These are phyloP conservation scores for Fusarium albosuccineum DNA, from an alignment of 2,329 filamentous ascomycete species.

Conservation along the genomic window DNA sequence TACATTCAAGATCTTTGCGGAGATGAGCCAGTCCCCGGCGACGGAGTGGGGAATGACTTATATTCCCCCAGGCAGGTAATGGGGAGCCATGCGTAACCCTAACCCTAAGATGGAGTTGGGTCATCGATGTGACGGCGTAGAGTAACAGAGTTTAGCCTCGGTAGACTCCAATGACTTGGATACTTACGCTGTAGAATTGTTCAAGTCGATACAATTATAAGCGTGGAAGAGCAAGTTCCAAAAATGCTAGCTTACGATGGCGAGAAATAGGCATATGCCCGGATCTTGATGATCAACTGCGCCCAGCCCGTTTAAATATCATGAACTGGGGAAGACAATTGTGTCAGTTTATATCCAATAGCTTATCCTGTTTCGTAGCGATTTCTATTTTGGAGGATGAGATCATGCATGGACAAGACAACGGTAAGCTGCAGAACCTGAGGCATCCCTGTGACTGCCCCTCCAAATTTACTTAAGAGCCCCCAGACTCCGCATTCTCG, in stretches of 20 bases:
- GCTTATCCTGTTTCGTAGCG: no score
- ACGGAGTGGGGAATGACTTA: conserved; percentile 13
- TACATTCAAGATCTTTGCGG: conserved; percentile 13
- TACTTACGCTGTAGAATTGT: neutral
- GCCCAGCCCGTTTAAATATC: no score
- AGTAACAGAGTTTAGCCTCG: neutral
- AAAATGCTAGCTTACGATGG: no score
- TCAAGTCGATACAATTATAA: neutral
- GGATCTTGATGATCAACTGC: no score
- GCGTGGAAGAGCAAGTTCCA: no score
- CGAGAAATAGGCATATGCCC: no score
- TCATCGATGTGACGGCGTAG: neutral
- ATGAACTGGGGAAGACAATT: no score
- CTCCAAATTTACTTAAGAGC: neutral
- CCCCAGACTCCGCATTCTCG: conserved; percentile 3
- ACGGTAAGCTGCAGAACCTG: neutral
- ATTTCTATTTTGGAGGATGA: no score
- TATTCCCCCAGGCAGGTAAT: neutral
- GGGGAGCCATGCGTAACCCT: neutral
- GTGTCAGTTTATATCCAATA: no score
- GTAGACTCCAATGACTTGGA: neutral
- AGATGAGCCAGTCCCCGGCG: conserved; percentile 14
- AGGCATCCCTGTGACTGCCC: neutral
- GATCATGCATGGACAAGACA: no score
- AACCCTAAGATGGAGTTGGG: neutral